Percentiles rank a stretch among this genome's conserved stretches.
phyloP scores from a whole-genome alignment of 1,284 basidiomycete genomes.

The Vanrija pseudolonga region DNA sequence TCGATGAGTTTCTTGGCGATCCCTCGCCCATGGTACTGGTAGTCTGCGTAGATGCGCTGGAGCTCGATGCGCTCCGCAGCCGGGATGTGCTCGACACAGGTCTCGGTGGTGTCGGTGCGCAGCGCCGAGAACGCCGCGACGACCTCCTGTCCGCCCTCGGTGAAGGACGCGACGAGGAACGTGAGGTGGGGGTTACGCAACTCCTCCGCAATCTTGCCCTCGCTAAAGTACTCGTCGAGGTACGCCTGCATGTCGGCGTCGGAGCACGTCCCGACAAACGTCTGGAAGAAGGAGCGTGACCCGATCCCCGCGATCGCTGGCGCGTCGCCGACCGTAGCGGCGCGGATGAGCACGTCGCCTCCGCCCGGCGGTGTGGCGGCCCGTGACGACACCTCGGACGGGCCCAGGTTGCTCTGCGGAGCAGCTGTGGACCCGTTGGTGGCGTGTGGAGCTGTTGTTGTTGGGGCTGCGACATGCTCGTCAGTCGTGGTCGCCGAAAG shows the following conservation, averaged over 20 bases:
- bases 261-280: slow-evolving; percentile 14
- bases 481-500: no score
- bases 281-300: slow-evolving; percentile 4
- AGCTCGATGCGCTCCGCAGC: slow-evolving; percentile 5
- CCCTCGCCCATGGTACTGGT: slow-evolving; percentile 27
- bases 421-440: neutral
- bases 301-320: slow-evolving; percentile 6
- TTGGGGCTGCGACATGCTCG: neutral
- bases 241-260: slow-evolving; percentile 10
- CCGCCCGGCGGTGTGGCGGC: neutral
- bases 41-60: slow-evolving; percentile 14
- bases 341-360: slow-evolving; percentile 33
- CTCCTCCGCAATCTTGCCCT: neutral
- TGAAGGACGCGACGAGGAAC: slow-evolving; percentile 3
- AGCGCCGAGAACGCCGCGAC: slow-evolving; percentile 12
- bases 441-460: neutral
- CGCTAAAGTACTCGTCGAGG: slow-evolving; percentile 9
- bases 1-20: slow-evolving; percentile 20
- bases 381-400: slow-evolving; percentile 3
- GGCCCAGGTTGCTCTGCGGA: slow-evolving; percentile 7
- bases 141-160: neutral
- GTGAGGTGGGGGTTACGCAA: neutral
- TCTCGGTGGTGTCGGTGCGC: slow-evolving; percentile 1
- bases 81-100: slow-evolving; percentile 11
- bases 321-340: slow-evolving; percentile 4